Conservation (phyloP, 306 rosid genomes). For the Luffa acutangula region DNA sequence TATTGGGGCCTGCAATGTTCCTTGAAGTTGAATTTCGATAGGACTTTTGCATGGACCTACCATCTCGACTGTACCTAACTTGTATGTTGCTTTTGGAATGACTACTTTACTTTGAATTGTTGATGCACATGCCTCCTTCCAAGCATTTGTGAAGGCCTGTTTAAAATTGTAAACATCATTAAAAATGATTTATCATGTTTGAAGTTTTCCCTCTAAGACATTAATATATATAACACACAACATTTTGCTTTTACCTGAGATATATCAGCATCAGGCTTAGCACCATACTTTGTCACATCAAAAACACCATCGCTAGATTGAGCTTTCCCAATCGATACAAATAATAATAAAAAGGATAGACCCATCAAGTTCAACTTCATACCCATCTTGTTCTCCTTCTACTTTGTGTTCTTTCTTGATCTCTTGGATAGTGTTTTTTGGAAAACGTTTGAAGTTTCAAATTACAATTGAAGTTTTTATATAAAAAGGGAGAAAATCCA, state of each 20-base stretch:
- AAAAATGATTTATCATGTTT: background rate
- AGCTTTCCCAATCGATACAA: background rate
- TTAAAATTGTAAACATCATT: background rate
- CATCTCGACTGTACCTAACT: background rate
- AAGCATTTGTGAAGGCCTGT: slow-evolving; percentile 19
- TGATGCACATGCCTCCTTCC: slow-evolving; percentile 29
- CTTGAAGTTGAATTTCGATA: slow-evolving; percentile 3
- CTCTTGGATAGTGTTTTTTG: no score
- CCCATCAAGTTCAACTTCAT: no score
- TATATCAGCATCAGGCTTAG: slow-evolving; percentile 2
- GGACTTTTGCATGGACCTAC: slow-evolving; percentile 36
- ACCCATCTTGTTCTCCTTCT: background rate
- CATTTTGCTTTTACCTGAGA: slow-evolving; percentile 8
- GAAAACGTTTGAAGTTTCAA: no score
- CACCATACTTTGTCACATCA: slow-evolving; percentile 9
- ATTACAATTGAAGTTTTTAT: no score
- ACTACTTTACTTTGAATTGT: slow-evolving; percentile 2
- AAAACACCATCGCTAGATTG: background rate
- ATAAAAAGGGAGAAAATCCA: no score
- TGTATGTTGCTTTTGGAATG: slow-evolving; percentile 11
- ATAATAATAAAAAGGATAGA: background rate
- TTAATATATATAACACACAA: background rate
- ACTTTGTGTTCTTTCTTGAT: no score
- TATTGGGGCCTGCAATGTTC: background rate
- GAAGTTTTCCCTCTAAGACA: background rate